Evolutionary conservation across 768 basidiomycete species (phyloP), one percentile per base, ranked within the genome.

Genomic region (Exsudoporus frostii): DNA sequence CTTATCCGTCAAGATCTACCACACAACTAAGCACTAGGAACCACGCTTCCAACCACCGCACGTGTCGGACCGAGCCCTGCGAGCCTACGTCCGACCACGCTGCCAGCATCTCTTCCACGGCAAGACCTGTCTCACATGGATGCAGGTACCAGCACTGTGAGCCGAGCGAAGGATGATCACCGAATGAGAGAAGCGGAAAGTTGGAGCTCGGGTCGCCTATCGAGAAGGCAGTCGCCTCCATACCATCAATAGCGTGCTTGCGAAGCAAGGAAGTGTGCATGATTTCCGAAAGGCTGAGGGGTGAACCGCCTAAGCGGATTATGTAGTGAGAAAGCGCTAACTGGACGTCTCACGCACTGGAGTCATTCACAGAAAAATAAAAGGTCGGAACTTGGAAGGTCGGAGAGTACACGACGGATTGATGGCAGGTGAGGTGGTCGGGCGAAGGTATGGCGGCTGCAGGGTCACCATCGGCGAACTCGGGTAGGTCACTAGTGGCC

Each of bases 81-180:
- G 37, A 30, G 15, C 34, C 33, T 19, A 14, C 42, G 15, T 51
- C 54, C 15, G 53, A 48, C 67, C 53, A 40, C 55, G 83, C 87
- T 20, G 63, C 59, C 70, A 92, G 65, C 20, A 96, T 71, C 69
- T 95, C 92, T 22, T 73, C 72, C 1, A 96, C 81, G 1, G 83
- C 81, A 32, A 68, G 69, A 10, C 77, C 76, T 4, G 85, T 88
- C 66, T 90, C 84, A 66, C 93, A 96, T 10, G 93, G 93, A 66
- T 96, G 93, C 36, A 96, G 73, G 63, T 85, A 91, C 91, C 91
- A 96, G 50, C 82, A 85, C 9, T 86, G 84, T 3, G 74, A 81
- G 20, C 84, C 86, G 29, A 88, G 75, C 6, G 78, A 82, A 0
- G 92, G 93, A 62, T 95, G 93, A 52, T 96, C 93, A 9, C 89